A percentile compares a stretch with the other conserved stretches of the same genome.
These are phyloP conservation scores for Chytriomyces confervae DNA, from an alignment of 192 early-diverging fungal genomes.

Conservation along the genomic window DNA sequence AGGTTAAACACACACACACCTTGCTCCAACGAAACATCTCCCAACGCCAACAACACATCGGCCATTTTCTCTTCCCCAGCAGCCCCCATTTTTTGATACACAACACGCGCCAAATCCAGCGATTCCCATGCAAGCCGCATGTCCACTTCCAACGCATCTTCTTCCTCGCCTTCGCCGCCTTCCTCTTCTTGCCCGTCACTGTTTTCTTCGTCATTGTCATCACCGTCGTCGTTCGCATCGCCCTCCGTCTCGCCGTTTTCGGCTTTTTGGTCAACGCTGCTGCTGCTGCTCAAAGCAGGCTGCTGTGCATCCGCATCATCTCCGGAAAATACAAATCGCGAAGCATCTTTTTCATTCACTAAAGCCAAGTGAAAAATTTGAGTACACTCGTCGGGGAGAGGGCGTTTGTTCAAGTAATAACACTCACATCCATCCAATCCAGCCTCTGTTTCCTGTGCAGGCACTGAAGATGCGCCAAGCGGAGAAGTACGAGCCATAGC, in stretches of 20 bases:
- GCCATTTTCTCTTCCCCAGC: slow-evolving; percentile 55
- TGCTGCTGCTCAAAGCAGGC: too few relatives aligned
- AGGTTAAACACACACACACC: slow-evolving; percentile 48
- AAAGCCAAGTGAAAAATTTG: not conserved
- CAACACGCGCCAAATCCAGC: slow-evolving; percentile 82
- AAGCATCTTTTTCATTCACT: slow-evolving; percentile 15
- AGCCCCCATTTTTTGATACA: slow-evolving; percentile 62
- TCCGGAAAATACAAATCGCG: slow-evolving; percentile 36
- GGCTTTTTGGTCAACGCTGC: not conserved
- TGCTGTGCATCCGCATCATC: slow-evolving; percentile 55
- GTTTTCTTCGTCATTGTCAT: slow-evolving; percentile 34
- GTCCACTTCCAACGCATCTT: slow-evolving; percentile 38
- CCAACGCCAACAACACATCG: slow-evolving; percentile 75
- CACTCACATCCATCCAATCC: not conserved
- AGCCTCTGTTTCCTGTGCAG: slow-evolving; percentile 45
- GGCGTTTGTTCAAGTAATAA: too few relatives aligned
- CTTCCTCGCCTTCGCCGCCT: slow-evolving; percentile 51
- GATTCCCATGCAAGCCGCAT: slow-evolving; percentile 83
- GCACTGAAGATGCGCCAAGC: slow-evolving; percentile 61
- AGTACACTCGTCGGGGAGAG: not conserved
- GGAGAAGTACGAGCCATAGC: slow-evolving; percentile 77
- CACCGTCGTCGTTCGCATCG: slow-evolving; percentile 29
- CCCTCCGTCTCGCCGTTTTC: slow-evolving; percentile 18
- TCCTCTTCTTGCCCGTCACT: slow-evolving; percentile 26
- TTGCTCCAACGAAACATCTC: slow-evolving; percentile 87